Conservation (phyloP, 768 basidiomycete species). For the Rhodotorula taiwanensis region DNA sequence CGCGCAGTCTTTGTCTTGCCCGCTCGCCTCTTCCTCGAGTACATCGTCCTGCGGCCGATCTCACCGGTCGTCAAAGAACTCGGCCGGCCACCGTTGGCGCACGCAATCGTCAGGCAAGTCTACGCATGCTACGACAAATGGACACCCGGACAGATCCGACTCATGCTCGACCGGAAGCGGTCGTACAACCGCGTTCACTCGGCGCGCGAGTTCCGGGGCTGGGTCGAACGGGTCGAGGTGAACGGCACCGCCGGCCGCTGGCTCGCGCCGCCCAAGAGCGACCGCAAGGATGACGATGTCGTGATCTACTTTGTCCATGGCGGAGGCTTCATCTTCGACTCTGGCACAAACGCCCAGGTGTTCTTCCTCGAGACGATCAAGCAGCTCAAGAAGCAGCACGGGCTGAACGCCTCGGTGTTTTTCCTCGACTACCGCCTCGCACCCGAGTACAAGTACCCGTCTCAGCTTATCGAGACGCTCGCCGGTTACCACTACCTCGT, state of each 20-base stretch:
- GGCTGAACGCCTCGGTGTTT: constrained; percentile 16
- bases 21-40: neutral
- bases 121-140: neutral
- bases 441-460: constrained; percentile 56
- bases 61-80: constrained; percentile 3
- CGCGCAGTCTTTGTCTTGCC: constrained; percentile 15
- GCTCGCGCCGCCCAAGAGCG: constrained; percentile 20
- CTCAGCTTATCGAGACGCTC: constrained; percentile 65
- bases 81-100: neutral
- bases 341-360: constrained; percentile 13
- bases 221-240: constrained; percentile 12
- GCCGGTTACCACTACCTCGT: constrained; percentile 69
- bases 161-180: constrained; percentile 7
- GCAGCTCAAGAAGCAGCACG: constrained; percentile 14
- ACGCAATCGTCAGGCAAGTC: constrained; percentile 15
- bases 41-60: constrained; percentile 3
- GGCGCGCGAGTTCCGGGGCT: neutral
- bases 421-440: constrained; percentile 35
- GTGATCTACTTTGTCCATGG: constrained; percentile 29
- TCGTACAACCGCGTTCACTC: constrained; percentile 10
- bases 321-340: constrained; percentile 7
- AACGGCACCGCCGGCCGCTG: constrained; percentile 21
- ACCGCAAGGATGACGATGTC: constrained; percentile 19
- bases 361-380: constrained; percentile 6
- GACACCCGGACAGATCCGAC: constrained; percentile 9